These are phyloP conservation scores for Microbotryum lychnidis-dioicae DNA, from an alignment of 1,284 basidiomycete genomes.

Conservation along the genomic window DNA sequence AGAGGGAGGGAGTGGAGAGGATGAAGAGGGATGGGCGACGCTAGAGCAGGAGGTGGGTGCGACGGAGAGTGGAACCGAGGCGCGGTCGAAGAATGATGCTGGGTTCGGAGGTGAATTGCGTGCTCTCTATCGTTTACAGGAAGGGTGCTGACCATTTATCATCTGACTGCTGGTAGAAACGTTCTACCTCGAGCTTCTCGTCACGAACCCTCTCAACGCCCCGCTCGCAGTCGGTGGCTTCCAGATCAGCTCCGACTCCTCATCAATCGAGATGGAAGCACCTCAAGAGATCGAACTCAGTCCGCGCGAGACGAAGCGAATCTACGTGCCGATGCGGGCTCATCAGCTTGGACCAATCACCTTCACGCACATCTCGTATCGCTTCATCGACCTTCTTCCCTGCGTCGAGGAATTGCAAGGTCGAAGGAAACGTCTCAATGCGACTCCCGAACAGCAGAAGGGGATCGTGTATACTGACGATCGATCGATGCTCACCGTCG, in stretches of 20 bases:
- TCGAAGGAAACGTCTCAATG: constrained; percentile 41
- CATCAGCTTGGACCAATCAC: constrained; percentile 30
- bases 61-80: constrained; percentile 31
- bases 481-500: constrained; percentile 38
- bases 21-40: constrained; percentile 9
- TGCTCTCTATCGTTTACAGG: neutral
- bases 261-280: constrained; percentile 30
- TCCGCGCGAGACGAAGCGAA: constrained; percentile 39
- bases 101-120: constrained; percentile 37
- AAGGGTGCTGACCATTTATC: neutral
- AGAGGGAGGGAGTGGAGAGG: neutral
- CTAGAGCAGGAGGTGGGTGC: constrained; percentile 26
- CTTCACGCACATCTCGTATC: constrained; percentile 39
- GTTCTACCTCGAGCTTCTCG: constrained; percentile 41
- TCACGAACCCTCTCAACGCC: constrained; percentile 44
- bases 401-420: constrained; percentile 41
- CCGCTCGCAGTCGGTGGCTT: constrained; percentile 35
- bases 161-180: constrained; percentile 32
- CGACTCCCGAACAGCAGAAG: constrained; percentile 42
- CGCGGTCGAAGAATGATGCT: constrained; percentile 31
- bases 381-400: constrained; percentile 43
- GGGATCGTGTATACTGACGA: constrained; percentile 43
- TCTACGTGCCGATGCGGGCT: constrained; percentile 37
- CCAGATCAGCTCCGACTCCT: constrained; percentile 12
- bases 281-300: constrained; percentile 38